phyloP scores from a whole-genome alignment of 2,329 filamentous ascomycete genomes.

The Clarireedia monteithiana region DNA sequence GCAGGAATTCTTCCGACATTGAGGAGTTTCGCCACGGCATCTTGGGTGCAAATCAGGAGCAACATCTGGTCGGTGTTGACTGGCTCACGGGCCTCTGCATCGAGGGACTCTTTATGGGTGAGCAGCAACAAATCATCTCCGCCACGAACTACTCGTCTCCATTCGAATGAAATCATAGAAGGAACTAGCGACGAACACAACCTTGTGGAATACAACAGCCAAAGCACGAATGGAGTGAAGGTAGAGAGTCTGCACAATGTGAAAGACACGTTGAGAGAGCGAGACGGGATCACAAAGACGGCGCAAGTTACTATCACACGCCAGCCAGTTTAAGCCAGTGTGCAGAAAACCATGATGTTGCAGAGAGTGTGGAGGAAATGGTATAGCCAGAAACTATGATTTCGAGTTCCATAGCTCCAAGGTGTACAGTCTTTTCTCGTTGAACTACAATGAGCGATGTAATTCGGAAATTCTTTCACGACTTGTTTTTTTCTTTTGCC shows the following conservation, averaged over 20 bases:
- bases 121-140: background rate
- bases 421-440: no score
- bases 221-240: background rate
- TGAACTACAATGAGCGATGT: no score
- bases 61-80: background rate
- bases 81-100: background rate
- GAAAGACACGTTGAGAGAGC: background rate
- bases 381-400: no score
- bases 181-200: background rate
- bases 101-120: background rate
- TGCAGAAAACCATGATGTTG: no score
- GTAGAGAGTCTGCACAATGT: background rate
- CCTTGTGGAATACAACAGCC: background rate
- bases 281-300: background rate
- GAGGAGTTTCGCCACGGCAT: background rate
- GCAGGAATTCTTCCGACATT: background rate
- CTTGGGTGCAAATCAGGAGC: background rate
- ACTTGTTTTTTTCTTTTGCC: no score
- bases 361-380: no score
- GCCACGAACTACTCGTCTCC: background rate
- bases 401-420: no score
- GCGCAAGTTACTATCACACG: background rate
- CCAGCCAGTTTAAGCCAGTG: background rate
- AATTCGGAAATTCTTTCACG: no score
- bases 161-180: background rate